A percentile compares a stretch with the other conserved stretches of the same genome.
Conservation (phyloP, 345 rosid species). For the Camelina neglecta region DNA sequence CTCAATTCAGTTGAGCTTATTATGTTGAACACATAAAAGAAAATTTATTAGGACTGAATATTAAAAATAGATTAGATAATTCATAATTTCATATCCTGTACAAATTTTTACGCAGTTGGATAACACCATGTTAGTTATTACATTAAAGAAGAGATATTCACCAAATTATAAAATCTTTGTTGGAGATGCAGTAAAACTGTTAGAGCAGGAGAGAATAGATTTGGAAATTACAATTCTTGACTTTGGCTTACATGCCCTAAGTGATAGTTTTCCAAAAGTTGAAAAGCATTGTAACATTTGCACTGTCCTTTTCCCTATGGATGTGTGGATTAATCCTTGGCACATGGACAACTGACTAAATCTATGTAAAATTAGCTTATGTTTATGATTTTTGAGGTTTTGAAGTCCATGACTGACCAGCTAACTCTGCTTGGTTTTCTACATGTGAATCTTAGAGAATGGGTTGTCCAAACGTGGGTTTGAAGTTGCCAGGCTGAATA, state of each 20-base stretch:
- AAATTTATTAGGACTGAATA: background rate
- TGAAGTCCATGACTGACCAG: constrained; percentile 29
- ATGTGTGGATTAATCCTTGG: background rate
- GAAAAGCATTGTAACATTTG: background rate
- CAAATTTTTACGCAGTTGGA: constrained; percentile 4
- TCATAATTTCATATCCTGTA: background rate
- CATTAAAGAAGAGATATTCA: background rate
- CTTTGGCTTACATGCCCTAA: background rate
- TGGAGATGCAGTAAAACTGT: background rate
- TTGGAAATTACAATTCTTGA: background rate
- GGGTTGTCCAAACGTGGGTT: constrained; percentile 85
- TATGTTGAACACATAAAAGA: background rate
- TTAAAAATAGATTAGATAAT: background rate
- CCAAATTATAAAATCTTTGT: background rate
- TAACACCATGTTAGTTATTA: background rate
- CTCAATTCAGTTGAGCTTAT: constrained; percentile 4
- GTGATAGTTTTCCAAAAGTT: background rate
- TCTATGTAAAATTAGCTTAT: constrained; percentile 4
- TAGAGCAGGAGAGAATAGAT: background rate
- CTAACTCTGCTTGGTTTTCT: constrained; percentile 18
- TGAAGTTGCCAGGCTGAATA: constrained; percentile 85
- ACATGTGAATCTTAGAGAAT: constrained; percentile 66
- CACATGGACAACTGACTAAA: background rate
- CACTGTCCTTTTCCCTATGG: background rate
- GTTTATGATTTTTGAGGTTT: background rate